Conservation (phyloP, 2,329 filamentous ascomycete species). For the Aspergillus aculeatus region DNA sequence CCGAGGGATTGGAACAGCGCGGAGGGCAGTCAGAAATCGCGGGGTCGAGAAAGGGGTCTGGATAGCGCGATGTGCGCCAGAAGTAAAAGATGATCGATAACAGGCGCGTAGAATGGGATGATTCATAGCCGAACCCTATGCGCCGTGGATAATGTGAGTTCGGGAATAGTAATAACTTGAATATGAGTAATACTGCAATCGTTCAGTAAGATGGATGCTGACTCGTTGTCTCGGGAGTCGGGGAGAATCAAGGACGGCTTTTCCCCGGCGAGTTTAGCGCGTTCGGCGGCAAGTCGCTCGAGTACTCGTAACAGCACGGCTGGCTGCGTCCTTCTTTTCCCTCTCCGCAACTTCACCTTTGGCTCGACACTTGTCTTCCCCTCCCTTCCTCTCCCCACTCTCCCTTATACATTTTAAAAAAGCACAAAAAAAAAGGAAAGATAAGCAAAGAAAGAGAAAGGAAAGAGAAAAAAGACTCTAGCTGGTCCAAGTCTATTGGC, state of each 20-base stretch:
- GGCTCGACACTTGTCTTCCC: background rate
- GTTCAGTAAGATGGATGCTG: background rate
- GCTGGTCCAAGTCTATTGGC: background rate
- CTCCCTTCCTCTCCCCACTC: background rate
- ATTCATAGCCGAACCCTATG: slow-evolving; percentile 5
- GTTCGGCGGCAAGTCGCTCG: too few species aligned
- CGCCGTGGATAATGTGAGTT: background rate
- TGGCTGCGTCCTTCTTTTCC: too few species aligned
- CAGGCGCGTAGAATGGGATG: background rate
- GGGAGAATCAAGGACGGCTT: background rate
- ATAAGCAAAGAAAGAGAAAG: background rate
- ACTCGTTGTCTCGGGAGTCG: background rate
- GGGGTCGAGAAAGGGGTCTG: background rate
- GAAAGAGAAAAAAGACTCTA: background rate
- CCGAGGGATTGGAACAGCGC: slow-evolving; percentile 2
- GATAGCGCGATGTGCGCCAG: background rate
- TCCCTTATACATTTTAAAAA: background rate
- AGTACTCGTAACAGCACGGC: too few species aligned
- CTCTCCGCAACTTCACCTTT: background rate
- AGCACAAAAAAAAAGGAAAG: background rate
- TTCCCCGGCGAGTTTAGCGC: background rate
- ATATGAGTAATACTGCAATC: too few species aligned
- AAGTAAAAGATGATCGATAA: background rate
- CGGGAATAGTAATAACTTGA: too few species aligned
- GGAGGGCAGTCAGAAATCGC: background rate